phyloP scores from a whole-genome alignment of 257 asterid species.

The Penstemon newberryi region DNA sequence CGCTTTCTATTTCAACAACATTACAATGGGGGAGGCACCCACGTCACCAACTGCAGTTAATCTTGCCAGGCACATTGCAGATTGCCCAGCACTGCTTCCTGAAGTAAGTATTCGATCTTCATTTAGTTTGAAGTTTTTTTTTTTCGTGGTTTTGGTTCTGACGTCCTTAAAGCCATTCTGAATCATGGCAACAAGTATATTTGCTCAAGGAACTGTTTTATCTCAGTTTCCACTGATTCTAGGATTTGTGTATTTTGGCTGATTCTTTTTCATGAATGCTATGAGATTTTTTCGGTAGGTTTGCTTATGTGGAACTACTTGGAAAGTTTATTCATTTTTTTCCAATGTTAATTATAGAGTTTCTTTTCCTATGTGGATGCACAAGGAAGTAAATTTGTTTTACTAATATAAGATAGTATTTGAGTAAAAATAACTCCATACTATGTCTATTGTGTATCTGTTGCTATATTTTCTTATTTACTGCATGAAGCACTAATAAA shows the following conservation, averaged over 20 bases:
- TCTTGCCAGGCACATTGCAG: conserved; percentile 81
- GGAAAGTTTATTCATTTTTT: background rate
- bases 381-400: background rate
- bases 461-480: conserved; percentile 9
- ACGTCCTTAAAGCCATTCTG: conserved; percentile 12
- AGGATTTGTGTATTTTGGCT: conserved; percentile 1
- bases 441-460: background rate
- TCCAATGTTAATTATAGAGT: background rate
- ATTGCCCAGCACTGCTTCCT: conserved; percentile 80
- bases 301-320: conserved; percentile 13
- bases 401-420: conserved; percentile 1
- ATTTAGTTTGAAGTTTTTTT: conserved; percentile 9
- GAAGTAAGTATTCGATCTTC: conserved; percentile 55
- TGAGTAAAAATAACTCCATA: conserved; percentile 5
- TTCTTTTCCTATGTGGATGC: background rate
- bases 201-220: conserved; percentile 7
- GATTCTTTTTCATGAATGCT: conserved; percentile 15
- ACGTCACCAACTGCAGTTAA: conserved; percentile 71
- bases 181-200: conserved; percentile 6
- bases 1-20: conserved; percentile 76
- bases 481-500: conserved; percentile 8
- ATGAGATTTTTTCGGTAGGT: conserved; percentile 8
- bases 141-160: conserved; percentile 11
- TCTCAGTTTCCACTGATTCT: conserved; percentile 9
- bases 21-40: conserved; percentile 76